Conservation (phyloP, 2,329 filamentous ascomycete species). For the Penicillium sumatraense region DNA sequence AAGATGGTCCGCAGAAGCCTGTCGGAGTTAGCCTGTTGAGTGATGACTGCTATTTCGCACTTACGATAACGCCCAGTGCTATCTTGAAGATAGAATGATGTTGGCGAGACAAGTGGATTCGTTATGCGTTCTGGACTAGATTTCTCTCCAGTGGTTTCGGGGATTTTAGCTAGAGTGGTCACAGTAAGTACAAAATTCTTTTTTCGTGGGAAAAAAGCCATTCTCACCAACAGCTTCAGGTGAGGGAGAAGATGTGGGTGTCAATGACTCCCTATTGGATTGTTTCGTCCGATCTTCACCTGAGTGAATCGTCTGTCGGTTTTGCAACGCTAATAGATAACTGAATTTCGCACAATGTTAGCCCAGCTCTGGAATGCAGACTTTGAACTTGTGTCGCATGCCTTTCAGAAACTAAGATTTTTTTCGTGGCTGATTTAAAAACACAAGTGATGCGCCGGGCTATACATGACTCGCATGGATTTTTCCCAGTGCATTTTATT, state of each 20-base stretch:
- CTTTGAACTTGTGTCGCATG: background rate
- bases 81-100: conserved; percentile 1
- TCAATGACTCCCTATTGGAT: background rate
- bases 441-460: conserved; percentile 6
- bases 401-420: background rate
- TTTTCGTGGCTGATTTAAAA: conserved; percentile 1
- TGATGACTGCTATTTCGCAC: background rate
- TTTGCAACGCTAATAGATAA: background rate
- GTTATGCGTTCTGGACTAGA: background rate
- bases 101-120: background rate
- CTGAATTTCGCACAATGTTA: background rate
- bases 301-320: background rate
- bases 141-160: no score
- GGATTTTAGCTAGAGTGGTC: no score
- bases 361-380: background rate
- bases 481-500: conserved; percentile 12
- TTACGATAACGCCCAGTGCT: background rate
- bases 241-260: background rate
- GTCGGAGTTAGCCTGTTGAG: background rate
- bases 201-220: no score
- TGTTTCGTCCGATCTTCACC: background rate
- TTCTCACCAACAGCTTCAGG: background rate
- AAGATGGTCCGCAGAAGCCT: conserved; percentile 16
- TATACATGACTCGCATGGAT: conserved; percentile 11
- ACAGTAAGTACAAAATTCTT: no score